Conservation (phyloP, 768 basidiomycete species). For the Suillus tomentosus region DNA sequence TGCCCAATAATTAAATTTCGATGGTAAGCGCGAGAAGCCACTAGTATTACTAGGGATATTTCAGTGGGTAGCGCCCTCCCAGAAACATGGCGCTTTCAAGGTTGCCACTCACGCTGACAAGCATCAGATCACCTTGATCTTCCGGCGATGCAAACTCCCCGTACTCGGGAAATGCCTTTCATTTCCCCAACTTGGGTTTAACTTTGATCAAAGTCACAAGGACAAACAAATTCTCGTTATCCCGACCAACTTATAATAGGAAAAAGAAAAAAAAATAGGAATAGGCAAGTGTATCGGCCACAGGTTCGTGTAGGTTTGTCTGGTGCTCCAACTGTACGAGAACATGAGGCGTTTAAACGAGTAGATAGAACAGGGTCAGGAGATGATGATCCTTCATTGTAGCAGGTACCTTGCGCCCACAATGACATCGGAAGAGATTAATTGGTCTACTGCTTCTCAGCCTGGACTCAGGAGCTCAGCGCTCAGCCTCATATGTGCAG, state of each 20-base stretch:
- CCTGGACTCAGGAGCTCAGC: not conserved
- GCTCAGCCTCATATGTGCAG: not conserved
- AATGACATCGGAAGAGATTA: not conserved
- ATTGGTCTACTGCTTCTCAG: not conserved
- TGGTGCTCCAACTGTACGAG: not conserved
- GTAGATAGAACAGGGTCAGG: not conserved
- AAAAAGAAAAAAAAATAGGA: too few species aligned
- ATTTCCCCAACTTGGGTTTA: constrained; percentile 11
- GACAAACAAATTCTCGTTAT: not conserved
- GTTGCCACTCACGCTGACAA: too few species aligned
- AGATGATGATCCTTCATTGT: too few species aligned
- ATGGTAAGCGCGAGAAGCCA: not conserved
- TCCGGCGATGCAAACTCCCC: constrained; percentile 36
- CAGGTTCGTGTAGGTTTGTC: not conserved
- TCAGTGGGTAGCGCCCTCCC: not conserved
- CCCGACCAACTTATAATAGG: not conserved
- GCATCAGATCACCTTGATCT: constrained; percentile 31
- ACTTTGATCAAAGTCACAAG: constrained; percentile 1
- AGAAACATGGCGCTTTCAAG: not conserved
- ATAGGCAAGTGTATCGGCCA: not conserved
- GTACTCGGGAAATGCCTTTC: constrained; percentile 32
- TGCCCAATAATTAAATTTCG: not conserved
- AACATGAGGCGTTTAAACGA: constrained; percentile 2
- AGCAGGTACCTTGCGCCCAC: constrained; percentile 1
- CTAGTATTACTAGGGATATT: not conserved